Conservation (phyloP, 805 yeast genomes). For the Brettanomyces sp. region DNA sequence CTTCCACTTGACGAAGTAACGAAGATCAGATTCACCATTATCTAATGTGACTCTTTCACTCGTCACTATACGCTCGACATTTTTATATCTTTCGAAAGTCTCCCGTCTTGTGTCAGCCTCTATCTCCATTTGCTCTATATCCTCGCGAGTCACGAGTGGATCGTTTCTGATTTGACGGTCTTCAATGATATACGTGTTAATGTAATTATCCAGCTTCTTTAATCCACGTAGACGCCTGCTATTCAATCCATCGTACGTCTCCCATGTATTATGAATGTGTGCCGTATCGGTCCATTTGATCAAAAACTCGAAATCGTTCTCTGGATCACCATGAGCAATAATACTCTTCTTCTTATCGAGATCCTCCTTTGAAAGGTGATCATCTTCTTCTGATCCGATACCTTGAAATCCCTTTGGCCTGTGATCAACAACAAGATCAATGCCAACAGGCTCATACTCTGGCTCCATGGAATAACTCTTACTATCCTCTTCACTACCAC, state of each 20-base stretch:
- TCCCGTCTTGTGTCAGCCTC: slow-evolving; percentile 81
- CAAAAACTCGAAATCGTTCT: slow-evolving; percentile 46
- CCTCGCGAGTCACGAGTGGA: slow-evolving; percentile 80
- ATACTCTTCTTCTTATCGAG: slow-evolving; percentile 13
- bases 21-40: slow-evolving; percentile 56
- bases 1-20: slow-evolving; percentile 89
- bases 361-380: slow-evolving; percentile 9
- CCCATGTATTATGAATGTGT: slow-evolving; percentile 96
- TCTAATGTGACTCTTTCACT: slow-evolving; percentile 62
- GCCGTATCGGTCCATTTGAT: slow-evolving; percentile 85
- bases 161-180: slow-evolving; percentile 75
- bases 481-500: slow-evolving; percentile 26
- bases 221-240: slow-evolving; percentile 51
- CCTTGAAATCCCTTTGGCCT: slow-evolving; percentile 27
- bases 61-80: slow-evolving; percentile 84
- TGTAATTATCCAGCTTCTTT: slow-evolving; percentile 83
- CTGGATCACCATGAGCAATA: slow-evolving; percentile 33
- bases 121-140: slow-evolving; percentile 85
- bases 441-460: slow-evolving; percentile 16
- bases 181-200: slow-evolving; percentile 61
- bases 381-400: slow-evolving; percentile 10
- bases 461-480: slow-evolving; percentile 11
- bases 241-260: slow-evolving; percentile 46
- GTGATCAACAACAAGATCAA: slow-evolving; percentile 44
- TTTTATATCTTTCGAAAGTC: slow-evolving; percentile 71